Percentiles rank a stretch among this genome's conserved stretches.
phyloP scores from a whole-genome alignment of 2,329 filamentous ascomycete species.

The Aureobasidium zeae region DNA sequence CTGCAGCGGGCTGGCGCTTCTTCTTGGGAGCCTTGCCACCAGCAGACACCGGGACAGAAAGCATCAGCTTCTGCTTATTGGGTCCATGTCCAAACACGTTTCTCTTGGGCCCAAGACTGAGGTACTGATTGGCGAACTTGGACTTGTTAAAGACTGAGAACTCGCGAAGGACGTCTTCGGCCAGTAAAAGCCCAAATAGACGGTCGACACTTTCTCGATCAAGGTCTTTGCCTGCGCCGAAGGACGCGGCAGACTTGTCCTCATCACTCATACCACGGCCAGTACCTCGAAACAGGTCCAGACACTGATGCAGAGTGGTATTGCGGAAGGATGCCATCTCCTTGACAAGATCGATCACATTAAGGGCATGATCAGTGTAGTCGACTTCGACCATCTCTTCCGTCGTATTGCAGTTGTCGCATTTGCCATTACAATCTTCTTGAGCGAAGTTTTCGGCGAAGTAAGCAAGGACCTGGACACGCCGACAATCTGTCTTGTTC shows the following conservation, averaged over 20 bases:
- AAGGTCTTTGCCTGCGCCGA: constrained; percentile 60
- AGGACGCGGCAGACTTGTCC: constrained; percentile 43
- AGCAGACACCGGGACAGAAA: constrained; percentile 46
- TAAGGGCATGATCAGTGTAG: constrained; percentile 63
- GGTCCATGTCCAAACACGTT: constrained; percentile 34
- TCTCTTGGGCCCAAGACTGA: constrained; percentile 41
- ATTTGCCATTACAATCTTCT: constrained; percentile 62
- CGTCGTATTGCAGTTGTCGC: constrained; percentile 81
- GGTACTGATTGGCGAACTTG: constrained; percentile 64
- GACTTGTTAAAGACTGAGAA: constrained; percentile 54
- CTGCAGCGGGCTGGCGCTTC: constrained; percentile 25
- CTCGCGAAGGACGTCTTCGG: constrained; percentile 65
- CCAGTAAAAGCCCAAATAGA: constrained; percentile 67
- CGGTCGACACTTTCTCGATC: constrained; percentile 71
- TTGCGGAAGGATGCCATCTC: constrained; percentile 39
- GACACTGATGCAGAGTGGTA: constrained; percentile 68
- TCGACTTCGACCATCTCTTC: constrained; percentile 64
- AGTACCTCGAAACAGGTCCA: constrained; percentile 72
- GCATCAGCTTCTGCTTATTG: constrained; percentile 38
- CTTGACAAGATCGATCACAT: constrained; percentile 59
- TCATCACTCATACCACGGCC: constrained; percentile 50
- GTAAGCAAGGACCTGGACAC: constrained; percentile 82
- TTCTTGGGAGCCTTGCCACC: constrained; percentile 28
- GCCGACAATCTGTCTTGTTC: constrained; percentile 76
- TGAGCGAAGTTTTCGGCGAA: constrained; percentile 77